A percentile compares a stretch with the other conserved stretches of the same genome.
Conservation (phyloP, 495 filamentous ascomycete genomes). For the Neurospora sublineolata region DNA sequence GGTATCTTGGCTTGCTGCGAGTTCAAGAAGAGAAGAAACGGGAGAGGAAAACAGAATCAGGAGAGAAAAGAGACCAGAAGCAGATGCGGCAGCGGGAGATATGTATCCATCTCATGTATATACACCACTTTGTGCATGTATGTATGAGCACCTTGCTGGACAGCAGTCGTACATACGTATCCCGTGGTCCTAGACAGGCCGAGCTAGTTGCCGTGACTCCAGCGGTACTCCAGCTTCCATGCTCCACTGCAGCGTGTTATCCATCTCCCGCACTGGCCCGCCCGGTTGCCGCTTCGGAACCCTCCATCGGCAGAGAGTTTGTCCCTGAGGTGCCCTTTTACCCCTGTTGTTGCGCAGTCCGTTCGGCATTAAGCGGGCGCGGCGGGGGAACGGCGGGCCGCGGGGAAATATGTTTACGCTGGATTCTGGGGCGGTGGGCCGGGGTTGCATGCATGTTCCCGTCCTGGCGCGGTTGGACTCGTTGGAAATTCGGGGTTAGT, state of each 20-base stretch:
- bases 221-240: background rate
- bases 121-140: background rate
- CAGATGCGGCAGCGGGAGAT: background rate
- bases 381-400: background rate
- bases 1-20: background rate
- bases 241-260: background rate
- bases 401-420: background rate
- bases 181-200: background rate
- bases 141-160: background rate
- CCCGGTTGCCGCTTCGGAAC: background rate
- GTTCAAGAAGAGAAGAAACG: background rate
- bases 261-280: background rate
- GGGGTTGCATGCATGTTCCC: background rate
- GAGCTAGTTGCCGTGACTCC: background rate
- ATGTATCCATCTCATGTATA: background rate
- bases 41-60: background rate
- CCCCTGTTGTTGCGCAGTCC: background rate
- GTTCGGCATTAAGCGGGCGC: background rate
- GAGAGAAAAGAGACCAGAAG: background rate
- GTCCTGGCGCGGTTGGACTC: background rate
- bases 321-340: background rate
- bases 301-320: background rate
- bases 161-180: background rate
- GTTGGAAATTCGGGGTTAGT: background rate
- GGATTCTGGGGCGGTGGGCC: background rate